These are phyloP conservation scores for Colletotrichum australisinense DNA, from an alignment of 2,329 filamentous ascomycete species.

Conservation along the genomic window DNA sequence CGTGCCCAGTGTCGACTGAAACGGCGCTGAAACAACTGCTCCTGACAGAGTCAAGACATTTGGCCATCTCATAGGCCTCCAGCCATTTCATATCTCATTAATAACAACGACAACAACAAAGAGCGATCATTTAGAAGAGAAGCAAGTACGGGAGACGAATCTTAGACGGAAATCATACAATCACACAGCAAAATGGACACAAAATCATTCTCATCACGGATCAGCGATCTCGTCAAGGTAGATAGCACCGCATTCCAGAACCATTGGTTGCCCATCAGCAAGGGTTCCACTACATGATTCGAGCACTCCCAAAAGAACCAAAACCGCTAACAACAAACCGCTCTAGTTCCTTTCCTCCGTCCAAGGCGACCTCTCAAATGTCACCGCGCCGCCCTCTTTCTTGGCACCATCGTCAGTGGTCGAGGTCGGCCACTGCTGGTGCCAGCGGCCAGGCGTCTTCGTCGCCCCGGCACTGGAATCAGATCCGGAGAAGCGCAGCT, in stretches of 20 bases:
- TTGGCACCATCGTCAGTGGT: constrained; percentile 61
- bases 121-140: neutral
- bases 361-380: constrained; percentile 63
- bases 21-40: constrained; percentile 30
- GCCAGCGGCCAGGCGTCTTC: constrained; percentile 59
- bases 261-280: neutral
- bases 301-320: neutral
- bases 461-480: constrained; percentile 58
- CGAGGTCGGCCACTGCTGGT: constrained; percentile 63
- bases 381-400: constrained; percentile 63
- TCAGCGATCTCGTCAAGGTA: constrained; percentile 36
- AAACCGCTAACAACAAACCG: constrained; percentile 1
- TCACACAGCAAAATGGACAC: constrained; percentile 25
- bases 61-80: neutral
- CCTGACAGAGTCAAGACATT: constrained; percentile 1
- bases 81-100: neutral
- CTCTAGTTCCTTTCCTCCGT: constrained; percentile 40
- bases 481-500: constrained; percentile 53
- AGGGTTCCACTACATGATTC: neutral
- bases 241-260: neutral
- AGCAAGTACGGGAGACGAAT: neutral
- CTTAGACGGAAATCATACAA: neutral
- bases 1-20: constrained; percentile 24
- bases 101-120: neutral
- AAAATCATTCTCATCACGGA: constrained; percentile 35